Evolutionary conservation across 2,329 filamentous ascomycete genomes (phyloP).

Genomic region (Metarhizium robertsii): DNA sequence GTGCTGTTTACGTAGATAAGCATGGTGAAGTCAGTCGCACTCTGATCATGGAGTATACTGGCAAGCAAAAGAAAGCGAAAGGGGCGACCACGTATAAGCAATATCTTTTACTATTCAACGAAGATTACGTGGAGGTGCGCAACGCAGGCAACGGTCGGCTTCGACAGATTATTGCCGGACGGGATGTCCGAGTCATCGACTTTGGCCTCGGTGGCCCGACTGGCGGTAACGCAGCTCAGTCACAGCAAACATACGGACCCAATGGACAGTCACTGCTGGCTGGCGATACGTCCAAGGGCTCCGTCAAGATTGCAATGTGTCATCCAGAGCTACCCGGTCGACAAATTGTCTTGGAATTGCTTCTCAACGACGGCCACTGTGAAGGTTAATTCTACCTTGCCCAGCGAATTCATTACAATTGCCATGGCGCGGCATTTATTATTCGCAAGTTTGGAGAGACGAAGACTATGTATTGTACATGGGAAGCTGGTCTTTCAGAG

Average conservation of each 20-base stretch:
- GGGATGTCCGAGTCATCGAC: conserved; percentile 84
- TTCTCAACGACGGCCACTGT: conserved; percentile 77
- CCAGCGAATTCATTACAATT: neutral
- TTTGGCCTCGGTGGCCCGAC: conserved; percentile 63
- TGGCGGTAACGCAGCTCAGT: conserved; percentile 32
- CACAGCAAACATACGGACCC: conserved; percentile 24
- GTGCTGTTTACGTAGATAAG: conserved; percentile 96
- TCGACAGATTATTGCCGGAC: conserved; percentile 86
- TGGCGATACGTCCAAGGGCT: conserved; percentile 51
- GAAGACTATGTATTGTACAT: neutral
- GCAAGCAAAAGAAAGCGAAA: conserved; percentile 67
- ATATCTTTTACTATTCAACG: conserved; percentile 88
- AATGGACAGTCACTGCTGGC: conserved; percentile 24
- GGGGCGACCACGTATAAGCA: conserved; percentile 83
- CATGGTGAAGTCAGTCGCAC: conserved; percentile 90
- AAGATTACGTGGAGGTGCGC: conserved; percentile 92
- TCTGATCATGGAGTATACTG: conserved; percentile 98
- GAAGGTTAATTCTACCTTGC: conserved; percentile 21
- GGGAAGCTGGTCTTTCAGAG: neutral
- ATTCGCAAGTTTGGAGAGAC: too few species aligned
- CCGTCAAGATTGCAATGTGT: conserved; percentile 90
- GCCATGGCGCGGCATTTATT: neutral
- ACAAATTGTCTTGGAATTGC: conserved; percentile 85
- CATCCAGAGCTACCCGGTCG: conserved; percentile 78
- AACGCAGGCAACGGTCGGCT: conserved; percentile 93